phyloP scores from a whole-genome alignment of 2,329 filamentous ascomycete species.

The Aureobasidium mangrovei region DNA sequence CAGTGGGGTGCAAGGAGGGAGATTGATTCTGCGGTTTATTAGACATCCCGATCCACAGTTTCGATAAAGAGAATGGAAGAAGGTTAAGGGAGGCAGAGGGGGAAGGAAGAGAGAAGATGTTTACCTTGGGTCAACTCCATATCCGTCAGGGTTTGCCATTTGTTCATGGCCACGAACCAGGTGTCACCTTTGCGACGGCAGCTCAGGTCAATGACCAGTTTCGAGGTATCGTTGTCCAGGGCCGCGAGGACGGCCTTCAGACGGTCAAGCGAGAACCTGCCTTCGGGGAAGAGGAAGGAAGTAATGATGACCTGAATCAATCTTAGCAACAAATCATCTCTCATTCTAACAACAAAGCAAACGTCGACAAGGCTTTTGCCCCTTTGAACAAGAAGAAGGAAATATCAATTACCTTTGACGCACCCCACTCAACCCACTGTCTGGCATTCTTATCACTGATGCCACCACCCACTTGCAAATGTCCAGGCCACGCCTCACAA shows the following conservation, averaged over 20 bases:
- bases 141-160: conserved; percentile 96
- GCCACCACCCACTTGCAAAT: conserved; percentile 87
- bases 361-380: background rate
- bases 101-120: background rate
- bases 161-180: conserved; percentile 98
- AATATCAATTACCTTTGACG: conserved; percentile 61
- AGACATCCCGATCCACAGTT: no score
- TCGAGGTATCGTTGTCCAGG: conserved; percentile 64
- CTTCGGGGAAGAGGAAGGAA: conserved; percentile 82
- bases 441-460: conserved; percentile 77
- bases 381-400: conserved; percentile 3
- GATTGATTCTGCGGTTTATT: conserved; percentile 60
- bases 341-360: background rate
- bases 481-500: conserved; percentile 65
- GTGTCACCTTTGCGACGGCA: conserved; percentile 66
- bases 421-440: conserved; percentile 79
- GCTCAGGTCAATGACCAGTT: conserved; percentile 90
- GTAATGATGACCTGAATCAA: conserved; percentile 82
- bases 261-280: conserved; percentile 67
- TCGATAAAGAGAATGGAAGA: background rate
- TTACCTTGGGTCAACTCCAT: conserved; percentile 85
- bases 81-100: background rate
- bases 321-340: background rate
- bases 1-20: conserved; percentile 77
- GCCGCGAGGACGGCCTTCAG: conserved; percentile 65